Evolutionary conservation across 129 eudicot species (phyloP).

Genomic region (Oenanthe sinensis): DNA sequence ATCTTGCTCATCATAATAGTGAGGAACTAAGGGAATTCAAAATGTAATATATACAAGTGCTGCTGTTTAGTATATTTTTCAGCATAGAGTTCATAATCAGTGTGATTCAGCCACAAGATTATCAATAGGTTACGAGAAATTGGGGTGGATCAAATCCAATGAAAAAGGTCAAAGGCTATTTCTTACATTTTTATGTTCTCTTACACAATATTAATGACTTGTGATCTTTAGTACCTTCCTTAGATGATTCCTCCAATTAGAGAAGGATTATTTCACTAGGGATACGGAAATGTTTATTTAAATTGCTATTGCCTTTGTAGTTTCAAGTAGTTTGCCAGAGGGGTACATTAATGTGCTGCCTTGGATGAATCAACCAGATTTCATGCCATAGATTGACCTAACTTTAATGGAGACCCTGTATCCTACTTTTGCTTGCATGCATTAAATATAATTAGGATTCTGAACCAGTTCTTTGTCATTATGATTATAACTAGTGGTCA

Average conservation of each 20-base stretch:
- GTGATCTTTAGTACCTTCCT: neutral
- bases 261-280: neutral
- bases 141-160: neutral
- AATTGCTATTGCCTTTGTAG: neutral
- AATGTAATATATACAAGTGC: neutral
- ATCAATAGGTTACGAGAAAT: neutral
- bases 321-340: neutral
- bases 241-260: neutral
- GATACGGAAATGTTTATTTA: neutral
- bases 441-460: neutral
- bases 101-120: neutral
- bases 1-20: neutral
- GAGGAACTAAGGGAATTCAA: neutral
- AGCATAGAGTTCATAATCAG: neutral
- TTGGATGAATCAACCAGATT: neutral
- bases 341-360: neutral
- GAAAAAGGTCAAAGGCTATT: neutral
- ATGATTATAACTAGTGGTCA: conserved; percentile 3
- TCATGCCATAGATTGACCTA: neutral
- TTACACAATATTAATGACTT: neutral
- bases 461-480: neutral
- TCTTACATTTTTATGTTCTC: neutral
- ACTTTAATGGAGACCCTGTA: neutral
- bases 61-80: neutral
- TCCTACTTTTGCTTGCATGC: neutral